Percentiles rank a stretch among this genome's conserved stretches.
These are phyloP conservation scores for Fragilaria radians DNA, from an alignment of 108 stramenopile species.

Conservation along the genomic window DNA sequence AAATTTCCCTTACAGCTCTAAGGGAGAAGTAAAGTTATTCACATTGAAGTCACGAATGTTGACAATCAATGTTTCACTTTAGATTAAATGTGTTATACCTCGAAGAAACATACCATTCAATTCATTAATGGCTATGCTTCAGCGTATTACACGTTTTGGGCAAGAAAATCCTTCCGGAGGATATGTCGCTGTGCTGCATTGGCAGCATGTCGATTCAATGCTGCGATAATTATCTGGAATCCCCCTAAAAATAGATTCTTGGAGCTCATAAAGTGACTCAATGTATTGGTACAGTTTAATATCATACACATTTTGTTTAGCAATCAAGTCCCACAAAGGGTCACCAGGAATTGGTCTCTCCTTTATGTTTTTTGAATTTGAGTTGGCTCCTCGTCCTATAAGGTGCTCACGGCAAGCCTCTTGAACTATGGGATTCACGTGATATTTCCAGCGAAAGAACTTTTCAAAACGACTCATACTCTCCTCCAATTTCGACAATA, in stretches of 20 bases:
- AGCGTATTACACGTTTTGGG: constrained; percentile 24
- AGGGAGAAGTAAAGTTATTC: too few relatives aligned
- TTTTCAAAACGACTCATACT: constrained; percentile 50
- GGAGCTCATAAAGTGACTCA: constrained; percentile 38
- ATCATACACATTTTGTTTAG: constrained; percentile 47
- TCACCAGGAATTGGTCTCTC: constrained; percentile 30
- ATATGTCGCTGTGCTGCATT: constrained; percentile 43
- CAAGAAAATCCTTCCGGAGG: constrained; percentile 43
- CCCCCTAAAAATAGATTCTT: constrained; percentile 35
- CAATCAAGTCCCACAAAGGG: constrained; percentile 33
- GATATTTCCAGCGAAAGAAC: constrained; percentile 48
- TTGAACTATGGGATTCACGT: constrained; percentile 43
- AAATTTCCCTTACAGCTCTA: too few relatives aligned
- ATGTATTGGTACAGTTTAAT: constrained; percentile 43
- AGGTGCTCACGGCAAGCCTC: constrained; percentile 33
- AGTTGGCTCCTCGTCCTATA: constrained; percentile 38
- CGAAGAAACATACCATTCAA: neutral
- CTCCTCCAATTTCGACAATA: constrained; percentile 41
- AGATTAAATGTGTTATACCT: too few relatives aligned
- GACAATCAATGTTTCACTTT: too few relatives aligned
- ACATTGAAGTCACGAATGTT: too few relatives aligned
- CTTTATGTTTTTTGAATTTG: constrained; percentile 46
- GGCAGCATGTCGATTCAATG: constrained; percentile 42
- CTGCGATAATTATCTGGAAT: constrained; percentile 38
- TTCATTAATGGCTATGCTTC: neutral